A percentile compares a stretch with the other conserved stretches of the same genome.
Conservation (phyloP, 345 rosid species). For the Garcia nutans region DNA sequence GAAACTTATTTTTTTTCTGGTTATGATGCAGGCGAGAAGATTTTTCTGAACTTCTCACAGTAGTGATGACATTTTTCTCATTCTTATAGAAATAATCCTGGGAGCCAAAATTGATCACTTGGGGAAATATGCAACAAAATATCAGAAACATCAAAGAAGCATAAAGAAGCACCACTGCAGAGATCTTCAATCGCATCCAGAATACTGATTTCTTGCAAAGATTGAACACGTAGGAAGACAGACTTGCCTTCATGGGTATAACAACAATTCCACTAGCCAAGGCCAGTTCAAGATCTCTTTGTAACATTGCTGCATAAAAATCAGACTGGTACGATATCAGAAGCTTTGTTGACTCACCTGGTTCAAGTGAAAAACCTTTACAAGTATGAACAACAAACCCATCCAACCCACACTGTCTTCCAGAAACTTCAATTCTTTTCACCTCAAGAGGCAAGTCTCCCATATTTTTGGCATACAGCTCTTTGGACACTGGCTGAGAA, state of each 20-base stretch:
- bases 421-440: conserved; percentile 53
- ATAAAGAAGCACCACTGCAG: conserved; percentile 38
- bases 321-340: conserved; percentile 52
- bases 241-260: conserved; percentile 68
- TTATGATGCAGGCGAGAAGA: conserved; percentile 32
- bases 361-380: conserved; percentile 52
- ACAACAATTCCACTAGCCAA: conserved; percentile 56
- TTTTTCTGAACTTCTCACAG: conserved; percentile 37
- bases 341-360: conserved; percentile 63
- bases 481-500: conserved; percentile 52
- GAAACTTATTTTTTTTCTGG: conserved; percentile 27
- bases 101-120: conserved; percentile 19
- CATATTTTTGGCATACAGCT: conserved; percentile 54
- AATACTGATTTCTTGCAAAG: conserved; percentile 58
- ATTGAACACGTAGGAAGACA: conserved; percentile 53
- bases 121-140: conserved; percentile 43
- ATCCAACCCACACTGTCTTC: conserved; percentile 48
- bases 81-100: no score
- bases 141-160: conserved; percentile 46
- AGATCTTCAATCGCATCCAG: conserved; percentile 54
- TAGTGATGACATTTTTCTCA: not conserved
- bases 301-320: conserved; percentile 47
- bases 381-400: conserved; percentile 59
- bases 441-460: conserved; percentile 70
- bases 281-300: conserved; percentile 53